Base-by-base conservation (phyloP, 164 flowering plant genomes). In the Warburgia ugandensis region DNA sequence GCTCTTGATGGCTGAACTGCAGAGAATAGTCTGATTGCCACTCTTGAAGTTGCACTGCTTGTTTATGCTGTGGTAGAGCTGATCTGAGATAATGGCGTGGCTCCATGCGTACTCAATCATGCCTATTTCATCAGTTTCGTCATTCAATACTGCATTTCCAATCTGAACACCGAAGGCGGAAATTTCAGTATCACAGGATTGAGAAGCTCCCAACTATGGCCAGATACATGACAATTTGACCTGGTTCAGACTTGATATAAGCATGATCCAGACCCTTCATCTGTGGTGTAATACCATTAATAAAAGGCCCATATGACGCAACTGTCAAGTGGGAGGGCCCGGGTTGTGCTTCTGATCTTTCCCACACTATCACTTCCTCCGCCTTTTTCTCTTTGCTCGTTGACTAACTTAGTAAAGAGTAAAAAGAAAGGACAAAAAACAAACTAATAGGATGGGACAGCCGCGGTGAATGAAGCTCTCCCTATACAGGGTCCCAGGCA, bases 81-180 rank as follows among this genome's bases (percentile, higher is more conserved):
- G 25, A 49, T 81, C 86, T 0, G 95, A 86, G 37, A 86, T 70
- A 41, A 86, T 76, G 1, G 95, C 95, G 61, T 86, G 95, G 54
- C 77, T 74, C 86, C 86, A 81, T 2, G 92, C 86, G 42, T 81
- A 86, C n/a, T 79, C 83, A 0, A 83, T 65, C 85, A 86, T 74
- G 12, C 95, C 92, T 2, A 9, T 69, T 43, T 69, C 75, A 58
- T 86, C 89, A 0, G 82, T 76, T 37, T 79, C 86, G 35, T 77
- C 82, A 38, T 86, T 80, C 63, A 86, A 2, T 31, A 77, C 47
- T 10, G 96, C 84, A 45, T 88, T 88, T 11, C 96, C 96, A 20
- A 88, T 72, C 96, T 88, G 77, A 50, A 16, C n/a, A n/a, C 37
- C 28, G 4, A 13, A 22, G n/a, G n/a, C n/a, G n/a, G n/a, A 14